These are phyloP conservation scores for Jacaranda mimosifolia DNA, from an alignment of 257 asterid genomes.

Conservation along the genomic window DNA sequence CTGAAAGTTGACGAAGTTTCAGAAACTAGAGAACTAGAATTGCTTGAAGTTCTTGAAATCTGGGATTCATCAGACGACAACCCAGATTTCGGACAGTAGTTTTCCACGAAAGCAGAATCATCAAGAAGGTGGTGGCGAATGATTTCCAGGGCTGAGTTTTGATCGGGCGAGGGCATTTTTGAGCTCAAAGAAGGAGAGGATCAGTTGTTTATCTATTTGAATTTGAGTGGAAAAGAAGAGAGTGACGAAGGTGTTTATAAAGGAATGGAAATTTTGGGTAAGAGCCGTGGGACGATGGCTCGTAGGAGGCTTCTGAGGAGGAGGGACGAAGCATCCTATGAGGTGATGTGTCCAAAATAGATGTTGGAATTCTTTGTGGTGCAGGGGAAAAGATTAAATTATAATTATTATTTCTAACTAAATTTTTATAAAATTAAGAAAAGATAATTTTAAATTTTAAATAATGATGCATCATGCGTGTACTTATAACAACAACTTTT, in stretches of 20 bases:
- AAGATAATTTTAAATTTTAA: too few relatives aligned
- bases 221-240: constrained; percentile 22
- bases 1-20: constrained; percentile 25
- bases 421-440: too few relatives aligned
- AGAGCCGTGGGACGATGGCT: constrained; percentile 34
- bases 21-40: background rate
- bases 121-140: constrained; percentile 66
- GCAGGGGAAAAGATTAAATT: background rate
- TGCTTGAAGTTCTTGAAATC: constrained; percentile 39
- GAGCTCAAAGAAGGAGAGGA: background rate
- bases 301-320: constrained; percentile 43
- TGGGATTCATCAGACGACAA: constrained; percentile 33
- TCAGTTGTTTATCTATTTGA: background rate
- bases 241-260: constrained; percentile 37
- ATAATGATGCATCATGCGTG: too few relatives aligned
- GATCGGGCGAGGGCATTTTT: constrained; percentile 46
- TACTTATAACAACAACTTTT: too few relatives aligned
- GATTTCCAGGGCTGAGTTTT: constrained; percentile 56
- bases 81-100: constrained; percentile 1
- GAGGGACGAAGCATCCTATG: constrained; percentile 44
- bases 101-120: constrained; percentile 53
- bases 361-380: background rate
- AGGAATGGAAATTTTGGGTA: background rate
- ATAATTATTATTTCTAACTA: too few relatives aligned
- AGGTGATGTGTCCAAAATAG: background rate